Evolutionary conservation across 371 early-diverging fungal species (phyloP), one percentile per base, ranked within the genome.

Genomic region (Rhizomucor miehei): DNA sequence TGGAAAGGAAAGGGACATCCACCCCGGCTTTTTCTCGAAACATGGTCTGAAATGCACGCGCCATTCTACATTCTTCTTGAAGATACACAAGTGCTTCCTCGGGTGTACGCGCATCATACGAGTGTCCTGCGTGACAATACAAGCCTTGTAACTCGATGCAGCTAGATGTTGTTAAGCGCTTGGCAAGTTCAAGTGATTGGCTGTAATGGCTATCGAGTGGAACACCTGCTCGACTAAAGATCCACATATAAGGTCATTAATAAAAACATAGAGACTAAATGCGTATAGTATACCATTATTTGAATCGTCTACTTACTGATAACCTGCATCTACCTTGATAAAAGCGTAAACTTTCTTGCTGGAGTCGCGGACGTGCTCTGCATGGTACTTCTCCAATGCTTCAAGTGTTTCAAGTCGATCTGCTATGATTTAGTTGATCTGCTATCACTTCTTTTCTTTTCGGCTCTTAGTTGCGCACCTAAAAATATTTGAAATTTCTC

Each of bases 91-190:
- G 17, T 1, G 69, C 67, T 5, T 60, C 63, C 6, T 64, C 50
- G 1, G 65, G 12, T n/a, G 34, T 59, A 9, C 63, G 54, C 6
- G 66, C 60, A 16, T 65, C 57, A 43, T 77, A 77, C 3, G 73
- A 73, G 23, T 77, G 73, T 9, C 77, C 77, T 9, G 73, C 69
- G 44, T 77, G 77, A 3, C 69, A 60, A 21, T 77, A 77, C 6
- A 77, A 58, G 17, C 77, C 77, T n/a, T 47, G 41, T 3, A 77
- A 43, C 14, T 47, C 25, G 9, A 68, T 43, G 52, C 57, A 41
- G 2, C 56, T 37, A 14, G 73, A 77, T 5, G 51, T 29, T 1
- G 50, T 51, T 2, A 77, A 60, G 9, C 73, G 65, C 21, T 61
- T 56, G 9, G 77, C 77, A n/a, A 77, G 56, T 9, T 54, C 37